Evolutionary conservation across 2,329 filamentous ascomycete genomes (phyloP).

Genomic region (Esteya vermicola): DNA sequence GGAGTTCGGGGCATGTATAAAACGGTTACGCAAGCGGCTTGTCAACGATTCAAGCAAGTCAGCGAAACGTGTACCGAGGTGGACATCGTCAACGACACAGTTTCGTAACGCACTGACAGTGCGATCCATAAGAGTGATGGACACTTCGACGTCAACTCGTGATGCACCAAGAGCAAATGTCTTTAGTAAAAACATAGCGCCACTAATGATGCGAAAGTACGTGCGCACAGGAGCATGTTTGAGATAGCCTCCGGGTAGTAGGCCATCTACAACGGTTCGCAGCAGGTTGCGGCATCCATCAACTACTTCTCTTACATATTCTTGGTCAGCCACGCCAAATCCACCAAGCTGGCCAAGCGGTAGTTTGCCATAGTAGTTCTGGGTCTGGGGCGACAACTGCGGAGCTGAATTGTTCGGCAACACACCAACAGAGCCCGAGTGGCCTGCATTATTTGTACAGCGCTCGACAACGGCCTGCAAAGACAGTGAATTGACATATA

Average conservation of each 20-base stretch:
- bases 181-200: constrained; percentile 73
- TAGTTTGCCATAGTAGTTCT: constrained; percentile 50
- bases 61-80: constrained; percentile 71
- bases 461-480: constrained; percentile 90
- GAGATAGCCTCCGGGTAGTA: constrained; percentile 60
- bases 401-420: constrained; percentile 15
- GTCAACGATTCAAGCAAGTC: constrained; percentile 70
- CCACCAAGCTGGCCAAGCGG: constrained; percentile 50
- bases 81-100: constrained; percentile 73
- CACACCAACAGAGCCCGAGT: constrained; percentile 23
- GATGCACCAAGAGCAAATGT: constrained; percentile 72
- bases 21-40: constrained; percentile 56
- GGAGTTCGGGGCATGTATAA: constrained; percentile 47
- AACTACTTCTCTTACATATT: constrained; percentile 63
- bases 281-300: constrained; percentile 66
- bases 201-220: constrained; percentile 75
- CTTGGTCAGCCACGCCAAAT: constrained; percentile 52
- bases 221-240: constrained; percentile 74
- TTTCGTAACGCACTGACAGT: constrained; percentile 61
- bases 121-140: constrained; percentile 59
- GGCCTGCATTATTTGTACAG: constrained; percentile 61
- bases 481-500: constrained; percentile 89
- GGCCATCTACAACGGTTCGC: constrained; percentile 59
- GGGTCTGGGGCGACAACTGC: constrained; percentile 45
- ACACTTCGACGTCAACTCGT: constrained; percentile 62